A percentile compares a stretch with the other conserved stretches of the same genome.
Conservation (phyloP, 225 moss, liverwort and hornwort genomes). For the Pseudoscleropodium purum region DNA sequence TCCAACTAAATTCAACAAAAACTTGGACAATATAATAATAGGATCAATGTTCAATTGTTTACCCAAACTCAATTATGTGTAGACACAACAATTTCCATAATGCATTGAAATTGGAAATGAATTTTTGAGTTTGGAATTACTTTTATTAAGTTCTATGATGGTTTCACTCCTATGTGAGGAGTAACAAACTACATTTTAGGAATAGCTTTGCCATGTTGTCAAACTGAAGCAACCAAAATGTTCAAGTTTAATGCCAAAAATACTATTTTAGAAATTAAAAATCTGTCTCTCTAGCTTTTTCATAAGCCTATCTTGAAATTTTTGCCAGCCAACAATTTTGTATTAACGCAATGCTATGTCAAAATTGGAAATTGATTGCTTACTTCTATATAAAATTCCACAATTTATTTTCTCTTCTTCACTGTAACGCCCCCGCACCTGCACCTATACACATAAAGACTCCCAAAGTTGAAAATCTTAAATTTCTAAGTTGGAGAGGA, state of each 20-base stretch:
- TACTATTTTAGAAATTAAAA: accelerated
- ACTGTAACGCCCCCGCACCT: no score
- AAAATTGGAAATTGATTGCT: neutral
- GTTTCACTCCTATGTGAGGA: neutral
- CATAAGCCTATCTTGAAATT: accelerated
- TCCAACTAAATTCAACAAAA: neutral
- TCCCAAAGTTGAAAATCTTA: neutral
- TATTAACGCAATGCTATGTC: neutral
- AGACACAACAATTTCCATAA: accelerated
- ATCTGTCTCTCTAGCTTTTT: neutral
- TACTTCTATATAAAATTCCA: neutral
- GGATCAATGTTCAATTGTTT: neutral
- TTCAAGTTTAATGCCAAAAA: neutral
- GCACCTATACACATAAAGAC: no score
- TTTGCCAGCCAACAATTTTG: accelerated
- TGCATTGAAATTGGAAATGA: accelerated
- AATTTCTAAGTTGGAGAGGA: neutral
- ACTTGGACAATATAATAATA: neutral
- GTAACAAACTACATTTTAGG: neutral
- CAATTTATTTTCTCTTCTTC: neutral
- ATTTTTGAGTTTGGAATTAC: neutral
- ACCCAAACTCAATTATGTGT: accelerated
- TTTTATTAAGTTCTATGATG: accelerated
- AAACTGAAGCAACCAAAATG: accelerated
- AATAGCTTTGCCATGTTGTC: neutral